phyloP scores from a whole-genome alignment of 2,329 filamentous ascomycete species.

The Lecanicillium sp. region DNA sequence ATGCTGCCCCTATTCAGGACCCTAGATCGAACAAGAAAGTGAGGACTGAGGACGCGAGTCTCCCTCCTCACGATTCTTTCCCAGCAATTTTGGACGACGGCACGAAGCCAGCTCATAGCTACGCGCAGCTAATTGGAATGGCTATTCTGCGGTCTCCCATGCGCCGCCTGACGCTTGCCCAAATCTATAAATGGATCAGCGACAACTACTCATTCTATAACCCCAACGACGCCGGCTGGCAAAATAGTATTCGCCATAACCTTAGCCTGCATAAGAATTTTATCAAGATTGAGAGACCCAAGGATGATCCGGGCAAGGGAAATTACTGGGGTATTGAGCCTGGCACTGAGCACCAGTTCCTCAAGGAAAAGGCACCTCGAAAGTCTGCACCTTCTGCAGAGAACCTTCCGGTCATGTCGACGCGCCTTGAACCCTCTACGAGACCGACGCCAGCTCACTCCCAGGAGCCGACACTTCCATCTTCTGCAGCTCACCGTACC shows the following conservation, averaged over 20 bases:
- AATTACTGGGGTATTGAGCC: conserved; percentile 93
- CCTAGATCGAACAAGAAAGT: conserved; percentile 58
- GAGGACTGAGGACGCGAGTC: conserved; percentile 46
- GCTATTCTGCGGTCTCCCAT: conserved; percentile 82
- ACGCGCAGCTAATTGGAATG: conserved; percentile 93
- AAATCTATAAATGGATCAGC: conserved; percentile 99
- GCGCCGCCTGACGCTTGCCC: conserved; percentile 76
- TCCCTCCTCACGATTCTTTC: conserved; percentile 73
- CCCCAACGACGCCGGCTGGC: conserved; percentile 81
- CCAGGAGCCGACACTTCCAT: conserved; percentile 40
- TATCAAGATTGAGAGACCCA: conserved; percentile 88
- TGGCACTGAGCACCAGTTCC: conserved; percentile 82
- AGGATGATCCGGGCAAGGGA: conserved; percentile 94
- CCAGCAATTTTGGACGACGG: conserved; percentile 77
- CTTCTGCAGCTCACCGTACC: conserved; percentile 30
- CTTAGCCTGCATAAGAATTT: conserved; percentile 95
- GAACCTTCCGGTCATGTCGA: conserved; percentile 50
- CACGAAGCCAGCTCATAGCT: conserved; percentile 82
- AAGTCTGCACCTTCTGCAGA: conserved; percentile 48
- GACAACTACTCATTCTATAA: conserved; percentile 87
- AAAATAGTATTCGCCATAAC: conserved; percentile 98
- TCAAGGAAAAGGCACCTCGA: conserved; percentile 72
- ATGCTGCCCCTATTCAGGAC: conserved; percentile 66
- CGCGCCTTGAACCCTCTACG: conserved; percentile 40
- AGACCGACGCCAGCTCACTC: conserved; percentile 30